phyloP scores from a whole-genome alignment of 768 basidiomycete genomes.

The Rhodotorula diobovata region DNA sequence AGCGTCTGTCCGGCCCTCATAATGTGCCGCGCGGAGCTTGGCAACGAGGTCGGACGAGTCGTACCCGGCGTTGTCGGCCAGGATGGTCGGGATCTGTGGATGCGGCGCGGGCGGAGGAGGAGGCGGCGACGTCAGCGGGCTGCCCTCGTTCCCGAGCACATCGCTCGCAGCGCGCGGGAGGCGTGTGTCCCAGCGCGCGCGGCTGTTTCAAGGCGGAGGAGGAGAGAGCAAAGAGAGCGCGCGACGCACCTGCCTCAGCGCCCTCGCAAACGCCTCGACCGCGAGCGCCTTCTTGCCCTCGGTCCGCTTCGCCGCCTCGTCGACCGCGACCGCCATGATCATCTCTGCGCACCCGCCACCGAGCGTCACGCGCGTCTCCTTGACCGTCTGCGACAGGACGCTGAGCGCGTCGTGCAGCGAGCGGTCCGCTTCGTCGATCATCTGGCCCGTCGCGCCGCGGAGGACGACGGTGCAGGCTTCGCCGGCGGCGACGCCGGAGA shows the following conservation, averaged over 20 bases:
- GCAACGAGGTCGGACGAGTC: constrained; percentile 95
- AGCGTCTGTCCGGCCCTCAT: constrained; percentile 76
- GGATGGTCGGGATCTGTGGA: constrained; percentile 87
- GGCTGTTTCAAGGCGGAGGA: too few relatives aligned
- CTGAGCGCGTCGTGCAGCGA: constrained; percentile 96
- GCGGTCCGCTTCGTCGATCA: constrained; percentile 98
- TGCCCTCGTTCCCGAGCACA: too few relatives aligned
- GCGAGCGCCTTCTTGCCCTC: constrained; percentile 95
- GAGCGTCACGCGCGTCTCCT: constrained; percentile 87
- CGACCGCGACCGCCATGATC: constrained; percentile 92
- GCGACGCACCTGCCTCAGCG: constrained; percentile 60
- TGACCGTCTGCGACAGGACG: constrained; percentile 93
- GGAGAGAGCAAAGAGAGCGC: too few relatives aligned
- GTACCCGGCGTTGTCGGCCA: constrained; percentile 96
- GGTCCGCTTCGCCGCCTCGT: constrained; percentile 74
- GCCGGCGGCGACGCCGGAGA: constrained; percentile 96
- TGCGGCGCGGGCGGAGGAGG: too few relatives aligned
- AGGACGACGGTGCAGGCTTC: constrained; percentile 97
- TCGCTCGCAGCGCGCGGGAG: too few relatives aligned
- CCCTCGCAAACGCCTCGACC: constrained; percentile 81
- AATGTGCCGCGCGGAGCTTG: constrained; percentile 84
- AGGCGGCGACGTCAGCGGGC: too few relatives aligned
- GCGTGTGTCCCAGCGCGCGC: too few relatives aligned
- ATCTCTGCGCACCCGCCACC: constrained; percentile 98
- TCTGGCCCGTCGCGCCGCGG: constrained; percentile 93